Base-by-base conservation (phyloP, 176 grass and related monocot species). In the Cocos nucifera region DNA sequence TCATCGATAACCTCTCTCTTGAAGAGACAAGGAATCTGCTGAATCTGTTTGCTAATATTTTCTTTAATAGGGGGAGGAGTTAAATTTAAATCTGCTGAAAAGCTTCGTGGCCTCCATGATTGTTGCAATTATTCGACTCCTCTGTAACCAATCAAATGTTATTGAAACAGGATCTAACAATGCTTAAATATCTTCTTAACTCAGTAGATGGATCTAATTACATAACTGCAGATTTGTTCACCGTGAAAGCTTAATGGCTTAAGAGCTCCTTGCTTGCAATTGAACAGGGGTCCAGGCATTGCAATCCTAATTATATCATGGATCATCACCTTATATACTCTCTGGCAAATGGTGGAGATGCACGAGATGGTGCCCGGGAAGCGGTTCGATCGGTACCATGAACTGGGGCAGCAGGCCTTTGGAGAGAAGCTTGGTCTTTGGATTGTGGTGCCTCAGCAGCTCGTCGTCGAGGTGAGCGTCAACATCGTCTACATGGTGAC, bases 401-500 rank as follows among this genome's bases (percentile, higher is more conserved):
- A 95, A 78, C 86, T 95, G 0, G 91, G 83, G 2, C 91, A 95
- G 64, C 77, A 95, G 49, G 91, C 86, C 0, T 95, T 95, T 29
- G 91, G 91, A 0, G 83, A 87, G 50, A 87, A 82, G 69, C 77
- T 95, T 1, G 91, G 91, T 0, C 78, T 90, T 0, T 89, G 91
- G 86, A 90, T 95, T 39, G 86, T 90, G 0, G 86, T 95, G 26
- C 91, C 86, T 0, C 91, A 90, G 73, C 91, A 90, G 77, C 67
- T 90, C 0, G 5, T 87, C 1, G 91, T 95, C 3, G 86, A 95
- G 78, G 86, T 95, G 3, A 86, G 91, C 12, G 91, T 87, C 10
- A 73, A 95, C 83, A 95, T 95, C n/a, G 83, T 95, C 0, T 95
- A 95, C 80, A 95, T 95, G 91, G 91, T 95, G 22, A 95, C 91